A percentile compares a stretch with the other conserved stretches of the same genome.
Conservation (phyloP, 169 alveolate species). For the Eimeria tenella region DNA sequence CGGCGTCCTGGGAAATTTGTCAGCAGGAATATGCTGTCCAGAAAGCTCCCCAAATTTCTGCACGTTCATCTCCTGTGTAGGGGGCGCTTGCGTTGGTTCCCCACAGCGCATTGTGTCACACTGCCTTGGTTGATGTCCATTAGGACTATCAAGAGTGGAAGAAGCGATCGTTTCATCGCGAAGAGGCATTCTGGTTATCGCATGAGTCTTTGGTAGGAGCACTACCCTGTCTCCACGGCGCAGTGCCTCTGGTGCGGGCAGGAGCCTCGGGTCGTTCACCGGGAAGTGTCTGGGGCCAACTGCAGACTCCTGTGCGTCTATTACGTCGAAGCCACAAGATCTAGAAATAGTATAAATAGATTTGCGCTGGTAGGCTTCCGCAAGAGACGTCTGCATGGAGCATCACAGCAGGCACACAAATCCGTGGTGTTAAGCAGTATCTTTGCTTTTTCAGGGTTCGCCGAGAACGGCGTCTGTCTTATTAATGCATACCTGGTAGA, state of each 20-base stretch:
- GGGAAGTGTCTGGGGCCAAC: slow-evolving; percentile 74
- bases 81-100: background rate
- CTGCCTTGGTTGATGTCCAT: slow-evolving; percentile 1
- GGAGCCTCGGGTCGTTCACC: slow-evolving; percentile 33
- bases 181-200: background rate
- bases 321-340: slow-evolving; percentile 31
- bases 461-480: background rate
- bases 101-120: background rate
- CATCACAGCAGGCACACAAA: background rate
- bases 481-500: slow-evolving; percentile 53
- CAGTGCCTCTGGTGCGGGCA: slow-evolving; percentile 56
- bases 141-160: background rate
- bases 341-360: slow-evolving; percentile 48
- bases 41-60: background rate
- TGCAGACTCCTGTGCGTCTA: slow-evolving; percentile 52
- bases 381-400: slow-evolving; percentile 59
- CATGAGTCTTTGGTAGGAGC: slow-evolving; percentile 32
- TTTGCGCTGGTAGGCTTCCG: slow-evolving; percentile 71
- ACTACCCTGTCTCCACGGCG: slow-evolving; percentile 72
- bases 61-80: background rate
- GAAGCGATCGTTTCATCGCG: background rate
- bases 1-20: background rate
- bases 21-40: background rate
- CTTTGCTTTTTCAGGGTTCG: background rate
- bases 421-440: background rate